phyloP scores from a whole-genome alignment of 768 basidiomycete genomes.

The Lentinula guzmanii region DNA sequence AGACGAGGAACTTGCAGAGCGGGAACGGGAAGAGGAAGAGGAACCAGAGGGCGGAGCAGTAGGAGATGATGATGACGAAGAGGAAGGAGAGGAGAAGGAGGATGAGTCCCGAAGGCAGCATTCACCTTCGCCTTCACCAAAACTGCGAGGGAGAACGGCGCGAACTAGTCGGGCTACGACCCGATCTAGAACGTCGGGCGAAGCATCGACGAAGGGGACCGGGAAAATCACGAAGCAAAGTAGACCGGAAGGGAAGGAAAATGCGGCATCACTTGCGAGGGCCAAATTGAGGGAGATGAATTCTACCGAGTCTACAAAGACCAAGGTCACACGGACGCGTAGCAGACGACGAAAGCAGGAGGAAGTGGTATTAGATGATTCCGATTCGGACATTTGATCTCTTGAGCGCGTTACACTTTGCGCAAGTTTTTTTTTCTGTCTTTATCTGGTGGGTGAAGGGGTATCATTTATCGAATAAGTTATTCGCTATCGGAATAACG shows the following conservation, averaged over 20 bases:
- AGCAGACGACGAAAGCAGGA: background rate
- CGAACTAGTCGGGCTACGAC: background rate
- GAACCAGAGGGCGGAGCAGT: background rate
- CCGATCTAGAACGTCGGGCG: background rate
- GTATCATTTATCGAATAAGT: background rate
- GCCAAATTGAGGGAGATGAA: background rate
- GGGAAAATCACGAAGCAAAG: background rate
- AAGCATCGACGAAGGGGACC: background rate
- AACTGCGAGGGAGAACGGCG: background rate
- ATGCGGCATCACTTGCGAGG: background rate
- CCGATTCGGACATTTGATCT: slow-evolving; percentile 1
- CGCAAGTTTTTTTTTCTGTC: background rate
- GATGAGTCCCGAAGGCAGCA: background rate
- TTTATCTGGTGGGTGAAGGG: background rate
- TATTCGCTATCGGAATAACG: background rate
- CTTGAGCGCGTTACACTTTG: background rate
- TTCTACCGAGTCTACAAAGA: background rate
- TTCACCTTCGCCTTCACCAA: background rate
- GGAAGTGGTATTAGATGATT: background rate
- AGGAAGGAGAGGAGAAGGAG: background rate
- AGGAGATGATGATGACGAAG: background rate
- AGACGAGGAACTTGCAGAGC: background rate
- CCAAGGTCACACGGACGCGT: background rate
- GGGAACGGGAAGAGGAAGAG: background rate
- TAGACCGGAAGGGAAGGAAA: background rate